Conservation (phyloP, 73 alveolate species). For the Tetrahymena thermophila region DNA sequence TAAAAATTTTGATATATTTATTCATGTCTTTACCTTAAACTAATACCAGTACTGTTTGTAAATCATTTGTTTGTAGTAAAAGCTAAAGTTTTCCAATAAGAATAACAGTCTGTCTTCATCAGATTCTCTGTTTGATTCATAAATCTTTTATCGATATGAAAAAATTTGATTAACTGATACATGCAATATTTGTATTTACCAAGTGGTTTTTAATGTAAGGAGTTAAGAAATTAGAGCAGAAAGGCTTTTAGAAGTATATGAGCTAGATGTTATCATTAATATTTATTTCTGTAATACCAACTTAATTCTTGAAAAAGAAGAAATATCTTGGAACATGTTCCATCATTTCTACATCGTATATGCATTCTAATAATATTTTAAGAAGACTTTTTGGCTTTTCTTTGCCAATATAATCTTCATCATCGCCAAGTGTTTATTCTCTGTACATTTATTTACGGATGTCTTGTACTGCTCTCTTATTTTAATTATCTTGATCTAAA, state of each 20-base stretch:
- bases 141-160: background rate
- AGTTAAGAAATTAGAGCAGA: conserved; percentile 12
- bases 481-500: background rate
- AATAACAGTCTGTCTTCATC: conserved; percentile 41
- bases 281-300: background rate
- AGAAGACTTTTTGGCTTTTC: background rate
- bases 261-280: background rate
- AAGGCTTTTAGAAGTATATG: conserved; percentile 14
- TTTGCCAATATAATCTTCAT: background rate
- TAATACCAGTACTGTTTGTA: background rate
- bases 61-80: conserved; percentile 7
- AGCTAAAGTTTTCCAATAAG: background rate
- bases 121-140: conserved; percentile 35
- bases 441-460: background rate
- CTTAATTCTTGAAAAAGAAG: background rate
- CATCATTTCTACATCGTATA: background rate
- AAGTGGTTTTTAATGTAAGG: conserved; percentile 8
- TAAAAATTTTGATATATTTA: no score
- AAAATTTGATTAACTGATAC: background rate
- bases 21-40: background rate
- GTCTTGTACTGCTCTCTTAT: background rate
- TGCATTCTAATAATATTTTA: background rate
- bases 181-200: background rate
- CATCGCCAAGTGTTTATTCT: background rate
- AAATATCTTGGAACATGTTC: background rate